A percentile compares a stretch with the other conserved stretches of the same genome.
These are phyloP conservation scores for Penicillium cinerascens DNA, from an alignment of 495 filamentous ascomycete species.

Conservation along the genomic window DNA sequence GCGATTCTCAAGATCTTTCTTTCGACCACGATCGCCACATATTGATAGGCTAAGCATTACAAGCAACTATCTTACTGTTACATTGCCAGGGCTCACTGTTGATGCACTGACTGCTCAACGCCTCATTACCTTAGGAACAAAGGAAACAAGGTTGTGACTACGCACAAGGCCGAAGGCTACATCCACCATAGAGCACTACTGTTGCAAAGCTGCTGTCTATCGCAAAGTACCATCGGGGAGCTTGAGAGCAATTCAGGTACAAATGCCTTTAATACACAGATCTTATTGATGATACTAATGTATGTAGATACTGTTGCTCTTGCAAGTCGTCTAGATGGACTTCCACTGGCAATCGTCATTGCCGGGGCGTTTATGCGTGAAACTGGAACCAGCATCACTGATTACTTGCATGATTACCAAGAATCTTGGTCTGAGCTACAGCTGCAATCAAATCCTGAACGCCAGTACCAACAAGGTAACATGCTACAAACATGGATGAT, in stretches of 20 bases:
- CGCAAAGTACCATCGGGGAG: too few species aligned
- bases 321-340: slow-evolving; percentile 29
- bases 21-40: too few species aligned
- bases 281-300: slow-evolving; percentile 13
- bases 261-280: background rate
- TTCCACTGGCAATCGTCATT: slow-evolving; percentile 39
- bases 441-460: slow-evolving; percentile 22
- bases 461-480: slow-evolving; percentile 31
- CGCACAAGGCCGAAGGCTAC: background rate
- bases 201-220: too few species aligned
- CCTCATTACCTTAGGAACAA: background rate
- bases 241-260: too few species aligned
- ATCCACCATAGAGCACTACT: background rate
- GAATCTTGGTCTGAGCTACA: slow-evolving; percentile 36
- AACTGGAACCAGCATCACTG: slow-evolving; percentile 25
- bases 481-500: slow-evolving; percentile 45
- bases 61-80: too few species aligned
- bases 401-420: slow-evolving; percentile 40
- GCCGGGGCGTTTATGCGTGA: slow-evolving; percentile 40
- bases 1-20: too few species aligned
- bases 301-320: slow-evolving; percentile 21
- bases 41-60: too few species aligned
- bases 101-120: background rate
- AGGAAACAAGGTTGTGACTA: background rate
- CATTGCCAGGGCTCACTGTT: too few species aligned